phyloP scores from a whole-genome alignment of 306 rosid species.

The Ormosia emarginata region DNA sequence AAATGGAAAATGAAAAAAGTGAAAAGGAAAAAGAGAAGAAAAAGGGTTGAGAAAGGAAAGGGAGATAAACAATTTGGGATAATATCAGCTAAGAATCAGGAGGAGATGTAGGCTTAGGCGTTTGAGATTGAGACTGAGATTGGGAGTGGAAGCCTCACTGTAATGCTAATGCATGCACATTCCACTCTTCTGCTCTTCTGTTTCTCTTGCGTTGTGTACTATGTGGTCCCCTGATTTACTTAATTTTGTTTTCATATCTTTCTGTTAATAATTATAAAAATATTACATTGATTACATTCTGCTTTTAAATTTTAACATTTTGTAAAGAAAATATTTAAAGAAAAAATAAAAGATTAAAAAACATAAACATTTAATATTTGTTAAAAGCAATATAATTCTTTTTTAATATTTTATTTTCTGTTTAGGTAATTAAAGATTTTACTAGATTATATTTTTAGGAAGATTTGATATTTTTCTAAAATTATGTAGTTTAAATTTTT shows the following conservation, averaged over 20 bases:
- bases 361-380: background rate
- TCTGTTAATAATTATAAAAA: background rate
- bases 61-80: background rate
- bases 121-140: slow-evolving; percentile 25
- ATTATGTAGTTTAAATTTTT: background rate
- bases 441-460: background rate
- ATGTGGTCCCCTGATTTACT: background rate
- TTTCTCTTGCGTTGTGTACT: background rate
- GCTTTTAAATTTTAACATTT: background rate
- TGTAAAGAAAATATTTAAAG: background rate
- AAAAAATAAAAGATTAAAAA: too few species aligned
- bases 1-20: background rate
- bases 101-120: background rate
- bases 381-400: background rate
- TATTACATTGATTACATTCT: background rate
- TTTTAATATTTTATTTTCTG: background rate
- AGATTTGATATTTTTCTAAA: background rate
- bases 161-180: slow-evolving; percentile 26
- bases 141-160: slow-evolving; percentile 8
- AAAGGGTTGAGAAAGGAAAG: background rate
- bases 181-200: background rate
- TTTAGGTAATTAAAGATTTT: background rate
- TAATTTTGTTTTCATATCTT: background rate
- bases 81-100: slow-evolving; percentile 5
- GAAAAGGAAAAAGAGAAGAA: background rate